A percentile compares a stretch with the other conserved stretches of the same genome.
These are phyloP conservation scores for Silene latifolia DNA, from an alignment of 148 eudicot genomes.

Conservation along the genomic window DNA sequence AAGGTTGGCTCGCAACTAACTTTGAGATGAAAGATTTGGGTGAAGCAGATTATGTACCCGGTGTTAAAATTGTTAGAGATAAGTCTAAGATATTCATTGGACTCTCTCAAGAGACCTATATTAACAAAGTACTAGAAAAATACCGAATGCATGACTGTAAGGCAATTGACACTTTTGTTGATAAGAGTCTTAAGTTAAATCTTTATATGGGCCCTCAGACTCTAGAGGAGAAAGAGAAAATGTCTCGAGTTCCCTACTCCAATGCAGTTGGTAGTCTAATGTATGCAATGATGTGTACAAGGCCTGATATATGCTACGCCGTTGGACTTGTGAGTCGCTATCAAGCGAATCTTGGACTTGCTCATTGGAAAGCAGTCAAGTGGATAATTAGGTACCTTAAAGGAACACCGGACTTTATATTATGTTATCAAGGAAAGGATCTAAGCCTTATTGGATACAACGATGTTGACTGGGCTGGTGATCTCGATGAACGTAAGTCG, in stretches of 20 bases:
- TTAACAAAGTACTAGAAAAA: not conserved
- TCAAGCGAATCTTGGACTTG: not conserved
- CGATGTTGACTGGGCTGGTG: not conserved
- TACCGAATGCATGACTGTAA: not conserved
- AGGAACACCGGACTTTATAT: not conserved
- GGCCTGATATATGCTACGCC: not conserved
- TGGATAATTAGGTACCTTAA: not conserved
- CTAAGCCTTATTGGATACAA: not conserved
- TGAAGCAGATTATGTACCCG: not conserved
- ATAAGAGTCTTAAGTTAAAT: not conserved
- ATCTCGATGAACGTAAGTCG: not conserved
- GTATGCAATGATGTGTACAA: not conserved
- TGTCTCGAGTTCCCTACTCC: not conserved
- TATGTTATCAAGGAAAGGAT: not conserved
- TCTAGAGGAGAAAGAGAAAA: not conserved
- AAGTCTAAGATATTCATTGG: not conserved
- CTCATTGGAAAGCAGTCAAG: not conserved
- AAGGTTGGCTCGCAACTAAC: not conserved
- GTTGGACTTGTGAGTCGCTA: not conserved
- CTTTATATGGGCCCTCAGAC: not conserved
- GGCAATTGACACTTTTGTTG: not conserved
- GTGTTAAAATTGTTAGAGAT: not conserved
- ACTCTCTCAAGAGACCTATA: not conserved
- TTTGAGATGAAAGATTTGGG: not conserved
- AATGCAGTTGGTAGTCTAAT: not conserved